Base-by-base conservation (phyloP, 768 basidiomycete genomes). In the Mycena vulgaris region DNA sequence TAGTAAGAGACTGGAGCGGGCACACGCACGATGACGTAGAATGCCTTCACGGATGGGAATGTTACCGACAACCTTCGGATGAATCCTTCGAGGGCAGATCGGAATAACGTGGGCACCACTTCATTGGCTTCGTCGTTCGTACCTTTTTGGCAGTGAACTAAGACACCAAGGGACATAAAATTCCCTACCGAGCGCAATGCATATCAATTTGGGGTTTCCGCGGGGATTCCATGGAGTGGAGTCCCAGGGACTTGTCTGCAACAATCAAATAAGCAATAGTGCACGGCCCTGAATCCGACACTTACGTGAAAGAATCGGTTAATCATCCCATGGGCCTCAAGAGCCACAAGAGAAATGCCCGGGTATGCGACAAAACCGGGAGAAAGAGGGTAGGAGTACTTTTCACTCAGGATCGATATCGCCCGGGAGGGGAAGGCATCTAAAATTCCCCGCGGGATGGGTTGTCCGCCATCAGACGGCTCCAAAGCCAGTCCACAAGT, bases 61-160 rank as follows among this genome's bases (percentile, higher is more conserved):
- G 39, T 39, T 39, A 17, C 17, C 5, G 42, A 37, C 6, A 71
- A 58, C 27, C n/a, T 49, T 40, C 42, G 19, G 23, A 71, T 63
- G 35, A 71, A 71, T 40, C 8, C 14, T 5, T 52, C 28, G 28
- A 71, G 69, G 3, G 60, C 58, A 17, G 19, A 31, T 53, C 64
- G 45, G 31, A 71, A 71, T n/a, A 40, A 25, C 21, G 25, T 13
- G 45, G 69, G 59, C 2, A 33, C 25, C 9, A 71, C 60, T 9
- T 56, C 66, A 11, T 52, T 60, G 27, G 66, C 66, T n/a, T 67
- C 59, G 25, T 71, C 69, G 53, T 71, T 71, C 9, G 69, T 71
- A 10, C 69, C 69, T 70, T 48, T 37, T 27, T 27, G 10, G 7
- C 47, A 21, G 28, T 35, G 59, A 62, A 48, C 11, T 48, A 13